These are phyloP conservation scores for Gynandropsis gynandra DNA, from an alignment of 345 rosid genomes.

Conservation along the genomic window DNA sequence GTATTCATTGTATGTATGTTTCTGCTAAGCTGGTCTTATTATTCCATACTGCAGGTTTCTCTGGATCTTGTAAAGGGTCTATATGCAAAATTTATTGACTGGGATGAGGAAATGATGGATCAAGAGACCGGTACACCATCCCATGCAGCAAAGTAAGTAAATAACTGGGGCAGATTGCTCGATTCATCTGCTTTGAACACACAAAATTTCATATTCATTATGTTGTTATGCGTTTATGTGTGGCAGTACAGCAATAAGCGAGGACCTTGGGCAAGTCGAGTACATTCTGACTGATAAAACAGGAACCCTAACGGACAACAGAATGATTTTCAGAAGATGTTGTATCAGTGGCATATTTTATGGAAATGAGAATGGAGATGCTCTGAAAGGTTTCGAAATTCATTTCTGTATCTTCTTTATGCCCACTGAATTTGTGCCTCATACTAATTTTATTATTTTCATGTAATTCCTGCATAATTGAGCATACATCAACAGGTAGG, in stretches of 20 bases:
- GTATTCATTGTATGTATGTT: neutral
- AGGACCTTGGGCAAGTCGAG: slow-evolving; percentile 99
- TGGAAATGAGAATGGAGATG: slow-evolving; percentile 88
- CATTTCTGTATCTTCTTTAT: neutral
- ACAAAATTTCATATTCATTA: neutral
- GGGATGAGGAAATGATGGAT: slow-evolving; percentile 87
- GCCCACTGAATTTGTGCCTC: slow-evolving; percentile 5
- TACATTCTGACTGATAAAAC: slow-evolving; percentile 98
- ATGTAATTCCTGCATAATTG: slow-evolving; percentile 16
- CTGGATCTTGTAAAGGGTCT: slow-evolving; percentile 90
- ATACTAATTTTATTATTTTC: neutral
- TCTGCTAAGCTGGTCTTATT: slow-evolving; percentile 18
- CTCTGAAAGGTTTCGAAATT: slow-evolving; percentile 65
- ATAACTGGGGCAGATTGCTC: slow-evolving; percentile 17
- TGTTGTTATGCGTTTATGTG: slow-evolving; percentile 31
- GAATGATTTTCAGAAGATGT: slow-evolving; percentile 93
- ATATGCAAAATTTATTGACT: slow-evolving; percentile 92
- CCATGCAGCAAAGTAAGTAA: slow-evolving; percentile 87
- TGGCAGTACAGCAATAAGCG: slow-evolving; percentile 99
- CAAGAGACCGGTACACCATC: slow-evolving; percentile 70
- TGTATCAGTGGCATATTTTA: slow-evolving; percentile 75
- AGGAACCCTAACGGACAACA: slow-evolving; percentile 95
- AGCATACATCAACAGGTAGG: slow-evolving; percentile 4
- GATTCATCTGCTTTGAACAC: slow-evolving; percentile 7
- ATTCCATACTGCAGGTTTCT: slow-evolving; percentile 59